phyloP scores from a whole-genome alignment of 495 filamentous ascomycete genomes.

The Thermothielavioides terrestris region DNA sequence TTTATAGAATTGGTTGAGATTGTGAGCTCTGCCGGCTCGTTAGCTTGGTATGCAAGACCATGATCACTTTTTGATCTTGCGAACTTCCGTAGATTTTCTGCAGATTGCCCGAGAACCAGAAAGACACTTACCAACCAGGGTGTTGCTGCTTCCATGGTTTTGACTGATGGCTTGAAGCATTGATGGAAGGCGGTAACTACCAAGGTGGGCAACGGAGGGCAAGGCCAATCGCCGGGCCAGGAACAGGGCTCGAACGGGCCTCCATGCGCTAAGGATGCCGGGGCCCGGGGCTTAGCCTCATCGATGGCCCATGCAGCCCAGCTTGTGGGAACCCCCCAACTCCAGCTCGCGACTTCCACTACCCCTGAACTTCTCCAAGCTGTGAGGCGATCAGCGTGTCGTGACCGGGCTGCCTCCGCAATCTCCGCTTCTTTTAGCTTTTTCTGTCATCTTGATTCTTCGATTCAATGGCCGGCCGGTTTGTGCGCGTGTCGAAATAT shows the following conservation, averaged over 20 bases:
- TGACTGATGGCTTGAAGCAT: no score
- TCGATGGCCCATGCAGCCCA: background rate
- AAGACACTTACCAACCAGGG: no score
- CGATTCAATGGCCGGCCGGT: conserved; percentile 78
- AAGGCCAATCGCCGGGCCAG: conserved; percentile 1
- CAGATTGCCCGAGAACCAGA: no score
- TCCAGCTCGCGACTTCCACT: background rate
- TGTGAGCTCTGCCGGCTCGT: no score
- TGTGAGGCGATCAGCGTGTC: background rate
- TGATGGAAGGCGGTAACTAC: no score
- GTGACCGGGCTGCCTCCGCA: background rate
- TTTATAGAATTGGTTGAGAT: background rate
- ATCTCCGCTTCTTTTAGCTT: background rate
- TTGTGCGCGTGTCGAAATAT: conserved; percentile 97
- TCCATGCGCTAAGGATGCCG: background rate
- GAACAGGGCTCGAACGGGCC: conserved; percentile 1
- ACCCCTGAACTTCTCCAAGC: background rate
- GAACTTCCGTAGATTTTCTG: no score
- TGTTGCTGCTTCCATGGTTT: no score
- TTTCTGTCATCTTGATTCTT: background rate
- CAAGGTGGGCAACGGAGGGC: no score
- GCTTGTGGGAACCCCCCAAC: background rate
- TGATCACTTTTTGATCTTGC: no score
- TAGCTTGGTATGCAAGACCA: no score
- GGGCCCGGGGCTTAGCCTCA: conserved; percentile 1